Evolutionary conservation across 2,329 filamentous ascomycete genomes (phyloP), one percentile per base, ranked within the genome.

Genomic region (Acarospora socialis): DNA sequence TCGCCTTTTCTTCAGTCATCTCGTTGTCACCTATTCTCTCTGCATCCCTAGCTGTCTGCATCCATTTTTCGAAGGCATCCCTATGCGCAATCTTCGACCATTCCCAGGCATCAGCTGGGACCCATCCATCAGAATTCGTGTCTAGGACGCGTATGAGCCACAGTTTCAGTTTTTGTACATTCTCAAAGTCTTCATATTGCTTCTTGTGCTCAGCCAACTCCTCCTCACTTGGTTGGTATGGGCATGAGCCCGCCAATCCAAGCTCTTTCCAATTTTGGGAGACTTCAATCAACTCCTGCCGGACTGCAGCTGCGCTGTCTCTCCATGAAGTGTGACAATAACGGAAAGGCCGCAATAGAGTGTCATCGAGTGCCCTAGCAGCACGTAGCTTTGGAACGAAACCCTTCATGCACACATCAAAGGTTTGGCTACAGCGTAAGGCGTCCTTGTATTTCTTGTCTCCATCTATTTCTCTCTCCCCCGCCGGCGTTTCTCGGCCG

Each of bases 261-360:
- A 61, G 52, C 21, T 54, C 44, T 28, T 46, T 42, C 57, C 54
- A 63, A 6, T 33, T 36, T 34, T 32, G 43, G 32, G 53, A 48
- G n/a, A 52, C 50, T 30, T 55, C 47, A 30, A 60, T 55, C n/a
- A 63, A 34, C 35, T 59, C 53, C 32, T 61, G 46, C 7, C 47
- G 51, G 18, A 60, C 47, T 10, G 51, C 53, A 30, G 54, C 47
- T 12, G 49, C 49, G 5, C 57, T 50, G 41, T 61, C 51, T 35
- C 52, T 54, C 55, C 54, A 63, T 5, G 55, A 57, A 32, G 49
- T 50, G 36, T 54, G 48, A 40, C 49, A 54, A 43, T 59, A 61
- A 18, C 44, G 48, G 37, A 61, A 58, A 19, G 52, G 55, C 19
- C 53, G 46, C 31, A 59, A 46, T 4, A 56, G 44, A 18, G 43